phyloP scores from a whole-genome alignment of 305 asterid genomes.

The Solanum hybrid region DNA sequence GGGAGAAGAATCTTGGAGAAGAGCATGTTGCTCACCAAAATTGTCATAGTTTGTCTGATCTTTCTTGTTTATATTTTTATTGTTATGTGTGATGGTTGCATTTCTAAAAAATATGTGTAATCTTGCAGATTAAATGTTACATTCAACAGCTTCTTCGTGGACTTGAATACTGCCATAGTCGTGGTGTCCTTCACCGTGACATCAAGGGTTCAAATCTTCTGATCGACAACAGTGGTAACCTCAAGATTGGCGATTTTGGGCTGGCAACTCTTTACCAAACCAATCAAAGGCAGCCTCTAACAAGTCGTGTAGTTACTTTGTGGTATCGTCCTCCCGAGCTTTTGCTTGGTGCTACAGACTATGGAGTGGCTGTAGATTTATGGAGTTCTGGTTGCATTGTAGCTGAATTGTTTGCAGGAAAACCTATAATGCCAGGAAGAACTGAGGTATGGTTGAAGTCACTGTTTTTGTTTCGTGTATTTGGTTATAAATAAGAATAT shows the following conservation, averaged over 20 bases:
- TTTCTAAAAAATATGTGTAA: neutral
- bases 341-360: conserved; percentile 70
- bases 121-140: conserved; percentile 68
- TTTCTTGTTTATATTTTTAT: neutral
- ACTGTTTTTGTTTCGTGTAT: neutral
- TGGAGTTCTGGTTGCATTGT: conserved; percentile 94
- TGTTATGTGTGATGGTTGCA: neutral
- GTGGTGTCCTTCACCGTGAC: conserved; percentile 80
- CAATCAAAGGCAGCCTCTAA: conserved; percentile 61
- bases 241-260: conserved; percentile 88
- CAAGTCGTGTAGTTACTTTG: conserved; percentile 88
- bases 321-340: conserved; percentile 95
- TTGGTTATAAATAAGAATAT: neutral
- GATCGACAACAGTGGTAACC: conserved; percentile 54
- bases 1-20: neutral
- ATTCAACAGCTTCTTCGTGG: conserved; percentile 73
- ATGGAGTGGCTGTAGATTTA: conserved; percentile 75
- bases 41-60: neutral
- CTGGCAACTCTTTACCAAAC: conserved; percentile 60
- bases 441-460: conserved; percentile 50
- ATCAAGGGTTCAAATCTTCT: conserved; percentile 78
- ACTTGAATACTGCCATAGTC: conserved; percentile 80
- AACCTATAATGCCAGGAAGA: conserved; percentile 88
- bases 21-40: neutral
- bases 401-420: conserved; percentile 71